Conservation (phyloP, 176 grass and related monocot genomes). For the Tillandsia leiboldiana region DNA sequence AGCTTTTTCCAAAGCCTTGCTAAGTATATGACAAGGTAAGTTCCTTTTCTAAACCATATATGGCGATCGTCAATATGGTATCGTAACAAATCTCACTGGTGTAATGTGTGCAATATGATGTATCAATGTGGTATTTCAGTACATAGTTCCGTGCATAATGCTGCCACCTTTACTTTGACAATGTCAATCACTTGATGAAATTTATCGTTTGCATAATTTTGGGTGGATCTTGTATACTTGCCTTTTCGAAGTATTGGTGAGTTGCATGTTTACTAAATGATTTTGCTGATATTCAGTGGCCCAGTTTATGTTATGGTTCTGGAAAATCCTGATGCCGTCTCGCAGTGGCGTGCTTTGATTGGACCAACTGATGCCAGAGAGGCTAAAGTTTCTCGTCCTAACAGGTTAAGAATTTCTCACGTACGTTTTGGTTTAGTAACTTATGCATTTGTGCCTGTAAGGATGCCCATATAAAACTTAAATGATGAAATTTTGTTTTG, state of each 20-base stretch:
- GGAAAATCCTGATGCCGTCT: constrained; percentile 55
- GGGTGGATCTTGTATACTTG: background rate
- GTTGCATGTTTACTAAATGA: constrained; percentile 16
- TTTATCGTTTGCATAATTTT: background rate
- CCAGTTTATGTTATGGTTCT: constrained; percentile 64
- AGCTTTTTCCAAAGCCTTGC: constrained; percentile 75
- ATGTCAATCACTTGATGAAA: background rate
- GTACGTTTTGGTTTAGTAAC: background rate
- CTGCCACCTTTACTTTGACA: background rate
- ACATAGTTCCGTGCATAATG: no score
- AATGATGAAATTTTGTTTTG: background rate
- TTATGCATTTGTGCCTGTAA: no score
- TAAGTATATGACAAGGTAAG: constrained; percentile 77
- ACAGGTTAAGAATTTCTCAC: constrained; percentile 30
- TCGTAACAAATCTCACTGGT: no score
- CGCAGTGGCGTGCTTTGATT: constrained; percentile 72
- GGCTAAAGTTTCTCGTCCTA: constrained; percentile 72
- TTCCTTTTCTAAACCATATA: background rate
- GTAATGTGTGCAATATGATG: no score
- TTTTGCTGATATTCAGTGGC: constrained; percentile 43
- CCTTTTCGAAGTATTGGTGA: background rate
- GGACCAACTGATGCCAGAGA: constrained; percentile 78
- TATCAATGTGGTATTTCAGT: no score
- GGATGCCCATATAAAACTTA: background rate
- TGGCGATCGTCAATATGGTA: background rate